Conservation (phyloP, 352 stramenopile genomes). For the Globisporangium middletonii region DNA sequence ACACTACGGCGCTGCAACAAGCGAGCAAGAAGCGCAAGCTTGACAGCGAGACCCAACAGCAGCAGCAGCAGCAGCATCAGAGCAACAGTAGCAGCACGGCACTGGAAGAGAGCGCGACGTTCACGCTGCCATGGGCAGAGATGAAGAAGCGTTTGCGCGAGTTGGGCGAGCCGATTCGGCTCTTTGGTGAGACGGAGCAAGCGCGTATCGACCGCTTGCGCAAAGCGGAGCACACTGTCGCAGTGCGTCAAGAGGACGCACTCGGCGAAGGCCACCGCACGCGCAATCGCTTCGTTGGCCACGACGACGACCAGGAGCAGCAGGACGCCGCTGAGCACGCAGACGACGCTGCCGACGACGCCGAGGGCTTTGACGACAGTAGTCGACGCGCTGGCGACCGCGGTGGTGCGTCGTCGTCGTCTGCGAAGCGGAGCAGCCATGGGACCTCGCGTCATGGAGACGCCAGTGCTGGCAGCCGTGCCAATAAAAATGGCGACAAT, state of each 20-base stretch:
- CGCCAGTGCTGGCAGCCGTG: not conserved
- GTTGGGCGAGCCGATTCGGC: constrained; percentile 74
- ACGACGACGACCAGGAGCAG: constrained; percentile 17
- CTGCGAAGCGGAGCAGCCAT: too few species aligned
- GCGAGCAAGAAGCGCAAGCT: constrained; percentile 42
- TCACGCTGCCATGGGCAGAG: constrained; percentile 57
- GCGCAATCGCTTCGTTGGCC: constrained; percentile 66
- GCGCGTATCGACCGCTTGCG: constrained; percentile 65
- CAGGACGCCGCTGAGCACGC: constrained; percentile 16
- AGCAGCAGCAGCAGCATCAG: not conserved
- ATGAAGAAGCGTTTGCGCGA: constrained; percentile 78
- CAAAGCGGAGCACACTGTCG: constrained; percentile 54
- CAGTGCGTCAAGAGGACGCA: constrained; percentile 58
- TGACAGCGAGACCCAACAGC: constrained; percentile 13
- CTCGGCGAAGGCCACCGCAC: constrained; percentile 70
- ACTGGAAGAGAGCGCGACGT: constrained; percentile 11
- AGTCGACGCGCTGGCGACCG: constrained; percentile 4
- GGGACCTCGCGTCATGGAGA: too few species aligned
- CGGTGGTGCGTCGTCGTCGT: too few species aligned
- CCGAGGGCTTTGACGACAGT: constrained; percentile 24
- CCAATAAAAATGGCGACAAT: not conserved
- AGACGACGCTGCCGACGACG: constrained; percentile 42
- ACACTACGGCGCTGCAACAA: not conserved
- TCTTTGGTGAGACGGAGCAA: constrained; percentile 80
- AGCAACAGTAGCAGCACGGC: not conserved